A percentile compares a stretch with the other conserved stretches of the same genome.
Conservation (phyloP, 441 rosid genomes). For the Pelargonium fulgidum region DNA sequence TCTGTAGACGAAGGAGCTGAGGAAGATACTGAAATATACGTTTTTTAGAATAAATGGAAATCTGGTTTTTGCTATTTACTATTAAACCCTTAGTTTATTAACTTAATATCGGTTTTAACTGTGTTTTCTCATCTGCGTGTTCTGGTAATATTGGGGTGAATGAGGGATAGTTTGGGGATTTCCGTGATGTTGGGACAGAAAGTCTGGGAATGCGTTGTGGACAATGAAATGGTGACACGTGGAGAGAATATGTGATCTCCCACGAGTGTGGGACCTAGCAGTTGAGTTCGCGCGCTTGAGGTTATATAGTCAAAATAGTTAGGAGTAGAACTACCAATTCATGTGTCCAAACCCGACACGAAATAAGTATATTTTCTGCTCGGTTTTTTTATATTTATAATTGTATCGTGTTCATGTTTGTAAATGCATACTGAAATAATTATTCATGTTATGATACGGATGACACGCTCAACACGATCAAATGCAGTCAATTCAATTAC, state of each 20-base stretch:
- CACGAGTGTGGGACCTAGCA: neutral
- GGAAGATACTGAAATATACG: constrained; percentile 1
- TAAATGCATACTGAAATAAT: too few species aligned
- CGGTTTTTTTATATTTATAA: too few species aligned
- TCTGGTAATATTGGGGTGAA: neutral
- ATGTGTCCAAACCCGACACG: too few species aligned
- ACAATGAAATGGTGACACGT: neutral
- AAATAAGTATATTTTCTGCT: too few species aligned
- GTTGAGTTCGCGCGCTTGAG: neutral
- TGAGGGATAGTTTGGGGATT: neutral
- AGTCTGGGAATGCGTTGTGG: neutral
- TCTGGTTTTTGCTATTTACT: neutral
- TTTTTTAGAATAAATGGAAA: neutral
- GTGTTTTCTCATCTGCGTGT: neutral
- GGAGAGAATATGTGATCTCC: neutral
- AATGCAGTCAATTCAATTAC: too few species aligned
- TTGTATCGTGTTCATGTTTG: too few species aligned
- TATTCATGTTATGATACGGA: too few species aligned
- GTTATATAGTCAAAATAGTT: neutral
- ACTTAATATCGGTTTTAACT: neutral
- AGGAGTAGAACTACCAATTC: too few species aligned
- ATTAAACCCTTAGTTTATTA: neutral
- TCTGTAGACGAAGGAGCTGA: neutral
- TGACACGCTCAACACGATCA: too few species aligned
- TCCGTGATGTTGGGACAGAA: neutral